Conservation (phyloP, 2,329 filamentous ascomycete genomes). For the Cryphonectria parasitica region DNA sequence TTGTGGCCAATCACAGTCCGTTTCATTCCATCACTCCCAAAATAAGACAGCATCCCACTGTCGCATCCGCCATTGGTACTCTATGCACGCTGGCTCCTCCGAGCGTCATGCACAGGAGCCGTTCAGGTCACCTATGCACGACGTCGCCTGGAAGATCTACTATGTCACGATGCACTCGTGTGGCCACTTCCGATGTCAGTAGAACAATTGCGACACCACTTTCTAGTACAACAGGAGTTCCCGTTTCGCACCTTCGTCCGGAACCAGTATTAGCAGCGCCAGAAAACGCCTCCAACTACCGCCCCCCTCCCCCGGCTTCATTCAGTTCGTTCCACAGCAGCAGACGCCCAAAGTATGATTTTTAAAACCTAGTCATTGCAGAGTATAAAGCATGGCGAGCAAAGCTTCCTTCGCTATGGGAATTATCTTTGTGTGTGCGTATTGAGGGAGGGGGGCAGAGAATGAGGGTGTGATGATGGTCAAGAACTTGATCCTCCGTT, state of each 20-base stretch:
- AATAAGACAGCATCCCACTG: slow-evolving; percentile 13
- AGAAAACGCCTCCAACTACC: not conserved
- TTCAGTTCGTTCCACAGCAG: slow-evolving; percentile 4
- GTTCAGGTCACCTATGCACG: slow-evolving; percentile 18
- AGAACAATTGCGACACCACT: not conserved
- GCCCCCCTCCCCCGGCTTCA: too few relatives aligned
- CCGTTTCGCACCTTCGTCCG: slow-evolving; percentile 10
- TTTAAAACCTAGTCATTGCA: not conserved
- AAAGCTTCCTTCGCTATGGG: not conserved
- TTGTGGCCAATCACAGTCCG: slow-evolving; percentile 11
- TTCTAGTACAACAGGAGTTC: not conserved
- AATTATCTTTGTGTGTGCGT: not conserved
- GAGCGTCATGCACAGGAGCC: slow-evolving; percentile 11
- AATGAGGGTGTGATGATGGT: not conserved
- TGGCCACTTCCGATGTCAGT: slow-evolving; percentile 5
- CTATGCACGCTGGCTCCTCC: slow-evolving; percentile 13
- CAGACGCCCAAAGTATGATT: not conserved
- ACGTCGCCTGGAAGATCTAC: slow-evolving; percentile 17
- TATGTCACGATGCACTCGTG: slow-evolving; percentile 11
- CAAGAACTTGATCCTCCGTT: slow-evolving; percentile 12
- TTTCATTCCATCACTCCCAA: slow-evolving; percentile 9
- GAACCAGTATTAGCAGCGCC: not conserved
- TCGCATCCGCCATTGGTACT: slow-evolving; percentile 17
- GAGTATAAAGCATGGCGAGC: not conserved
- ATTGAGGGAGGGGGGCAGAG: too few relatives aligned